Evolutionary conservation across 2,329 filamentous ascomycete species (phyloP).

Genomic region (Apiospora koreana): DNA sequence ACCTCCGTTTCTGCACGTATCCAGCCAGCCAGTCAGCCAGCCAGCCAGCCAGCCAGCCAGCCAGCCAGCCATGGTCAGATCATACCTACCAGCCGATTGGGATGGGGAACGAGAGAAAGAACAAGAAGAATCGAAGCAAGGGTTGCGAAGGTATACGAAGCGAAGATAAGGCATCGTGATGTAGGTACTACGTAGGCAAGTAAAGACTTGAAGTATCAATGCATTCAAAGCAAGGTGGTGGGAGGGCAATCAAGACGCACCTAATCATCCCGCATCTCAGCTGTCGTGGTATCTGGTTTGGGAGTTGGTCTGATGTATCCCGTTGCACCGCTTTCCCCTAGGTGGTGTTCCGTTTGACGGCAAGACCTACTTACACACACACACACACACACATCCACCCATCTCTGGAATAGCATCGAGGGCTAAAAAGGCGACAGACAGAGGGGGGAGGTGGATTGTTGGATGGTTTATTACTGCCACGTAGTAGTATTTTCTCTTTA

Average conservation of each 20-base stretch:
- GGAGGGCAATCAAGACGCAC: not conserved
- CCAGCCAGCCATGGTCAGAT: too few species aligned
- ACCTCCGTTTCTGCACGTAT: constrained; percentile 1
- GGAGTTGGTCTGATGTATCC: not conserved
- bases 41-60: too few species aligned
- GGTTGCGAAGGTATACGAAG: not conserved
- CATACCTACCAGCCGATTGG: too few species aligned
- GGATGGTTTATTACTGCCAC: not conserved
- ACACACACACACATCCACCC: too few species aligned
- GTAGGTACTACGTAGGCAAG: not conserved
- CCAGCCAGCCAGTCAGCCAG: too few species aligned
- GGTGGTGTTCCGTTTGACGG: not conserved
- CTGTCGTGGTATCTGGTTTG: not conserved
- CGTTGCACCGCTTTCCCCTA: not conserved
- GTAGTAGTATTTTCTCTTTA: not conserved
- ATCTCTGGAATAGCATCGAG: not conserved
- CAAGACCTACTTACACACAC: not conserved
- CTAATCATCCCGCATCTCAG: constrained; percentile 7
- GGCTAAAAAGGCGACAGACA: not conserved
- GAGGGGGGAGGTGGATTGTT: not conserved
- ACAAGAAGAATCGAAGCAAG: not conserved
- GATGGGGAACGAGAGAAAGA: not conserved
- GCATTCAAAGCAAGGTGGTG: not conserved
- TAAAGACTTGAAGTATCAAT: not conserved
- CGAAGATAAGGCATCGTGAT: not conserved